Conservation (phyloP, 345 rosid genomes). For the Microcos paniculata region DNA sequence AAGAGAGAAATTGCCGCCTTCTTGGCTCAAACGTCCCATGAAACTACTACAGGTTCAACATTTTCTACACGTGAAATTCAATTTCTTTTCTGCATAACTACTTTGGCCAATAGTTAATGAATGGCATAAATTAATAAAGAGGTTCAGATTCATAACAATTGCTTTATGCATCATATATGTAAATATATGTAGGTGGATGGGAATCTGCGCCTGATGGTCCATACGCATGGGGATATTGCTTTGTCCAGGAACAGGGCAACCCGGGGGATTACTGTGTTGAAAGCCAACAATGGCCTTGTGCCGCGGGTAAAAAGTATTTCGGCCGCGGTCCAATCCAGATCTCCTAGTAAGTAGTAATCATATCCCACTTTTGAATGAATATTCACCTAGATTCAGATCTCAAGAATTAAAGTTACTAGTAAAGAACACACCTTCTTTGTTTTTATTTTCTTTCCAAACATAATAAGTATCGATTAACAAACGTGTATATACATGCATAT, state of each 20-base stretch:
- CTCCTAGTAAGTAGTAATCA: slow-evolving; percentile 39
- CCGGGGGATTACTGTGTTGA: slow-evolving; percentile 8
- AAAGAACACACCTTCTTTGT: no score
- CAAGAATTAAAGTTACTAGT: no score
- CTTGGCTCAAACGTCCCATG: slow-evolving; percentile 69
- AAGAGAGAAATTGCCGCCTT: slow-evolving; percentile 67
- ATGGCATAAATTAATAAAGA: not conserved
- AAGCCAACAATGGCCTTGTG: slow-evolving; percentile 47
- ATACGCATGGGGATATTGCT: slow-evolving; percentile 61
- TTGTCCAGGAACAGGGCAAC: slow-evolving; percentile 15
- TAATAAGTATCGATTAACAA: no score
- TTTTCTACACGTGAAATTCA: no score
- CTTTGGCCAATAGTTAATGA: not conserved
- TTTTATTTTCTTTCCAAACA: no score
- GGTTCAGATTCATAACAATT: no score
- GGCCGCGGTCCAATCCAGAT: slow-evolving; percentile 67
- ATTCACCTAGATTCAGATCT: not conserved
- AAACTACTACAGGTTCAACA: slow-evolving; percentile 55
- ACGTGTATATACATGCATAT: no score
- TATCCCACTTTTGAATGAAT: not conserved
- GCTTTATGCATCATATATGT: no score
- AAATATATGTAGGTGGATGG: slow-evolving; percentile 61
- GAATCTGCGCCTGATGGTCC: slow-evolving; percentile 56
- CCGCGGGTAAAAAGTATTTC: slow-evolving; percentile 49
- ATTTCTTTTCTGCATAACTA: no score